Evolutionary conservation across 1,284 basidiomycete genomes (phyloP), one percentile per base, ranked within the genome.

Genomic region (Rhodotorula sp.): DNA sequence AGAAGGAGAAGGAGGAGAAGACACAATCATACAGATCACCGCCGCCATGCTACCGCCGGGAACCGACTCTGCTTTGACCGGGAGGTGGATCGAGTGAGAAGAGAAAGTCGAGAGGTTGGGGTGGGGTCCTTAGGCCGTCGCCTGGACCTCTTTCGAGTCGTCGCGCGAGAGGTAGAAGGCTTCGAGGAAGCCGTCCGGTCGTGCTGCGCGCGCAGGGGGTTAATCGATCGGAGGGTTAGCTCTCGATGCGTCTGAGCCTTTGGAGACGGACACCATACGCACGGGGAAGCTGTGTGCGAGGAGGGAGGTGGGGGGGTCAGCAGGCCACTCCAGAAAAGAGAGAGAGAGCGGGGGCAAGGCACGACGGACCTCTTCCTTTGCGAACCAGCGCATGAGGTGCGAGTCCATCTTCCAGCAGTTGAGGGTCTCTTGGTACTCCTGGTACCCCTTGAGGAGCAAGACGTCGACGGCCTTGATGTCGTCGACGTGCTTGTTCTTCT

Each of bases 381-480:
- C 77, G 66, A 83, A 83, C 81, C 79, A 81, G 69, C 80, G 79
- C 80, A 82, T 80, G 48, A 78, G 26, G 64, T 78, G 76, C 74
- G 57, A 65, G 61, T 77, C 77, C 75, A 76, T 78, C 73, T 78
- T 77, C 77, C 71, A 73, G 69, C 73, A 73, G 67, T 73, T 73
- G 68, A 73, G 64, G 10, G 73, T 72, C 72, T 83, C 97, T 84
- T 99, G 97, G 80, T 89, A 94, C 78, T 97, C 94, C 82, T 89
- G 89, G 74, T 89, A 85, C 72, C 87, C 87, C 85, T 98, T 98
- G 81, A 90, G 86, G 62, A 98, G 81, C 77, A 98, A 85, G 63
- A 97, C 84, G 81, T 99, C 93, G 80, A 97, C 88, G 57, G 92
- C 88, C 67, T 88, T 87, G 48, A 88, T 82, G 83, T 99, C 93